These are phyloP conservation scores for Pterocarpus macrocarpus DNA, from an alignment of 306 rosid species.

Conservation along the genomic window DNA sequence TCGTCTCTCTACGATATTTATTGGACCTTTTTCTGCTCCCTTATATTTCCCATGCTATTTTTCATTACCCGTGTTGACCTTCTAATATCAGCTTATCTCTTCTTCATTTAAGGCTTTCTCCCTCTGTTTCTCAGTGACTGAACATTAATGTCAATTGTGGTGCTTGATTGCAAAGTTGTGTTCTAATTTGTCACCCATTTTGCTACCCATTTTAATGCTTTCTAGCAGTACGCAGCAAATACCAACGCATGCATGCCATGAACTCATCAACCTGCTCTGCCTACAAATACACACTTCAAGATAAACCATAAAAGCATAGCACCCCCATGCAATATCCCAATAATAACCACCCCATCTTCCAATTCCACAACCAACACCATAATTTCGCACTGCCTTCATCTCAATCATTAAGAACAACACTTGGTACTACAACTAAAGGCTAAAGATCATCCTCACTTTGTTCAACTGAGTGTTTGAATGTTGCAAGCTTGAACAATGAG, in stretches of 20 bases:
- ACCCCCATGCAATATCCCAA: constrained; percentile 35
- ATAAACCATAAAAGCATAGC: constrained; percentile 42
- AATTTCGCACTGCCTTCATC: not conserved
- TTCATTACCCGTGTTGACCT: constrained; percentile 47
- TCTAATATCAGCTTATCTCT: constrained; percentile 30
- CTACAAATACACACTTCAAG: constrained; percentile 33
- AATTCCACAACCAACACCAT: constrained; percentile 14
- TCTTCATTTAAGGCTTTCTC: constrained; percentile 37
- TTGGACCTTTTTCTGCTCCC: constrained; percentile 8
- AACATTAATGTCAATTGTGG: constrained; percentile 49
- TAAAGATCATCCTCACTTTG: constrained; percentile 14
- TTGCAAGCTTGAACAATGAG: constrained; percentile 27
- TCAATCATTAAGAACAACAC: not conserved
- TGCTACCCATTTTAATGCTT: not conserved
- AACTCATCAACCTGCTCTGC: constrained; percentile 41
- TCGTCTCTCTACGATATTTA: not conserved
- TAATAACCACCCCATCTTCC: constrained; percentile 29
- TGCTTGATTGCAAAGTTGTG: constrained; percentile 44
- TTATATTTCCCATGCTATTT: constrained; percentile 41
- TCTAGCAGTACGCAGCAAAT: constrained; percentile 13
- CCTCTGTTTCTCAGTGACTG: constrained; percentile 17
- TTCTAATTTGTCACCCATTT: constrained; percentile 41
- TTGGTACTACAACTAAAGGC: not conserved
- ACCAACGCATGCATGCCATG: constrained; percentile 47
- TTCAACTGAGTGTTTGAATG: constrained; percentile 28